phyloP scores from a whole-genome alignment of 495 filamentous ascomycete species.

The Collariella sp. region DNA sequence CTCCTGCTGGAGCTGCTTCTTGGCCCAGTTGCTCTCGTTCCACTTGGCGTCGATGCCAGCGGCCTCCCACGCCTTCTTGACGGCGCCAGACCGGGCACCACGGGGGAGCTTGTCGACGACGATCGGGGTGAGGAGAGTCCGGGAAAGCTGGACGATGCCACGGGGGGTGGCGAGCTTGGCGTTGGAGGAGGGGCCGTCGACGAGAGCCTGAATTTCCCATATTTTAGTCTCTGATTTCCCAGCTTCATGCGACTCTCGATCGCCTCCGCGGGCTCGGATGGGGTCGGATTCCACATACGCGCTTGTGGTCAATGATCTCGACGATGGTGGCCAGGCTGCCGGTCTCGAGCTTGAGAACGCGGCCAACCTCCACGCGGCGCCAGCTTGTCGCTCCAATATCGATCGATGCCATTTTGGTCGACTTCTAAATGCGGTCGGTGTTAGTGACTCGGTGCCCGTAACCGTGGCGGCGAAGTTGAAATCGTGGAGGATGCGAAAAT shows the following conservation, averaged over 20 bases:
- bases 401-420: slow-evolving; percentile 31
- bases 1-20: slow-evolving; percentile 73
- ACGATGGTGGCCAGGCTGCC: slow-evolving; percentile 89
- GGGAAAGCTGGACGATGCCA: slow-evolving; percentile 67
- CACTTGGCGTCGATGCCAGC: slow-evolving; percentile 84
- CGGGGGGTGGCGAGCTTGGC: slow-evolving; percentile 69
- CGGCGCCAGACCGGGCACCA: slow-evolving; percentile 69
- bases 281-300: slow-evolving; percentile 57
- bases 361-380: slow-evolving; percentile 95
- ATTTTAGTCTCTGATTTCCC: slow-evolving; percentile 24
- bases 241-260: slow-evolving; percentile 7
- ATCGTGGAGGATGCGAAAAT: slow-evolving; percentile 14
- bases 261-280: slow-evolving; percentile 3
- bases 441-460: slow-evolving; percentile 18
- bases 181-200: slow-evolving; percentile 83
- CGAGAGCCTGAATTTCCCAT: slow-evolving; percentile 60
- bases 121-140: slow-evolving; percentile 82
- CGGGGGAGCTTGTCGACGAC: slow-evolving; percentile 82
- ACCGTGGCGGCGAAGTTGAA: slow-evolving; percentile 6
- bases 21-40: slow-evolving; percentile 77
- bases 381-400: slow-evolving; percentile 41
- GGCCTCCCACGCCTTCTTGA: slow-evolving; percentile 80
- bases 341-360: slow-evolving; percentile 66
- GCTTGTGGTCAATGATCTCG: slow-evolving; percentile 99
- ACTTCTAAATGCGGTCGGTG: slow-evolving; percentile 17